Evolutionary conservation across 2,329 filamentous ascomycete genomes (phyloP), one percentile per base, ranked within the genome.

Genomic region (Xylaria sp.): DNA sequence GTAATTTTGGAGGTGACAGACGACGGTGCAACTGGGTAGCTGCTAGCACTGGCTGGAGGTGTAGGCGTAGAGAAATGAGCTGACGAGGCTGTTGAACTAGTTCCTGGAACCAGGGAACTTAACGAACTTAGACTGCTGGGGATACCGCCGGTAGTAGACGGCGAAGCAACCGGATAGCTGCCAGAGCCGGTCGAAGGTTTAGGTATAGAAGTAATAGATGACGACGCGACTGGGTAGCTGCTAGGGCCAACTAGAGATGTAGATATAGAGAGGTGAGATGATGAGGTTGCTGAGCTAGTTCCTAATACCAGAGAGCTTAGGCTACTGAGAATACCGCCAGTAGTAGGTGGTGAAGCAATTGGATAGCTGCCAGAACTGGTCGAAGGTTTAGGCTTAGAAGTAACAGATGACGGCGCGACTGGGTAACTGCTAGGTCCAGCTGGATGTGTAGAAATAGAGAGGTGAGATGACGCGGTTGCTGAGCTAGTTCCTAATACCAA

Each of bases 51-150:
- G 10, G 31, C 9, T 10, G 9, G 21, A 23, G 11, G 3, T 29
- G 43, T 46, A 29, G 6, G 15, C 7, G n/a, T 11, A n/a, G 41
- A 35, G 27, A 52, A 68, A 17, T n/a, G n/a, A n/a, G n/a, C n/a
- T n/a, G n/a, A n/a, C n/a, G n/a, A n/a, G n/a, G n/a, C n/a, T n/a
- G n/a, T n/a, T n/a, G n/a, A n/a, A n/a, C n/a, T n/a, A n/a, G 68
- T 67, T n/a, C 70, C 72, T 15, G 73, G 54, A 35, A 73, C 55
- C 9, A 63, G 54, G 13, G 71, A 74, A 58, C n/a, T n/a, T n/a
- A n/a, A n/a, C n/a, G n/a, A n/a, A n/a, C 72, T 74, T 31, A 73
- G 19, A 51, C 70, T 73, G 54, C 72, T 73, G 19, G 71, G 49
- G 21, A 73, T 55, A 7, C 71, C 71, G 15, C 66, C 54, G n/a